Evolutionary conservation across 2,329 filamentous ascomycete species (phyloP).

Genomic region (Mycosphaerella sp.): DNA sequence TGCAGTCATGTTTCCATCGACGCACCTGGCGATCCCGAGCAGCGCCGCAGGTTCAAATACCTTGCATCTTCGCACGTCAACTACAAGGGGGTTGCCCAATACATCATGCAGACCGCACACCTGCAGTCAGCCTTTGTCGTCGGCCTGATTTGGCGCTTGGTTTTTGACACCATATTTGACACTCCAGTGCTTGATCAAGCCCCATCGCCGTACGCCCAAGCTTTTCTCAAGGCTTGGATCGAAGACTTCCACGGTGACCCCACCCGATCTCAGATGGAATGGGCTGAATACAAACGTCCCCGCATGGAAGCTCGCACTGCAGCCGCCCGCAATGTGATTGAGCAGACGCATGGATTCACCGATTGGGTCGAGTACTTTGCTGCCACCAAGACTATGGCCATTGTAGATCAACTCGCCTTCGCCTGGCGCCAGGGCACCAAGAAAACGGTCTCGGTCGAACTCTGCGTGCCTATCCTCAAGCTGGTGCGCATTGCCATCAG

Average conservation of each 20-base stretch:
- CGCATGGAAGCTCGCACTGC: slow-evolving; percentile 3
- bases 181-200: slow-evolving; percentile 7
- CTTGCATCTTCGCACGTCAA: slow-evolving; percentile 6
- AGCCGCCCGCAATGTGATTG: slow-evolving; percentile 1
- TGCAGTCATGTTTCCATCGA: not conserved
- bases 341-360: slow-evolving; percentile 2
- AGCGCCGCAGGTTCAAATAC: slow-evolving; percentile 3
- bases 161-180: slow-evolving; percentile 3
- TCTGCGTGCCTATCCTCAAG: slow-evolving; percentile 4
- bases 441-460: not conserved
- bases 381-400: not conserved
- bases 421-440: not conserved
- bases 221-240: slow-evolving; percentile 4
- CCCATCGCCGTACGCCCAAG: not conserved
- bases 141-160: slow-evolving; percentile 12
- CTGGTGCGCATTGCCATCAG: slow-evolving; percentile 9
- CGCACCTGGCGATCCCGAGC: not conserved
- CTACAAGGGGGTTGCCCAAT: slow-evolving; percentile 3
- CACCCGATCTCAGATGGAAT: not conserved
- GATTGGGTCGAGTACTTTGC: slow-evolving; percentile 1
- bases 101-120: slow-evolving; percentile 1
- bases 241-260: not conserved
- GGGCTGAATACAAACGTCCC: slow-evolving; percentile 1
- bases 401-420: slow-evolving; percentile 3
- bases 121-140: slow-evolving; percentile 8